phyloP scores from a whole-genome alignment of 2,329 filamentous ascomycete species.

The Simplicillium aogashimaense region DNA sequence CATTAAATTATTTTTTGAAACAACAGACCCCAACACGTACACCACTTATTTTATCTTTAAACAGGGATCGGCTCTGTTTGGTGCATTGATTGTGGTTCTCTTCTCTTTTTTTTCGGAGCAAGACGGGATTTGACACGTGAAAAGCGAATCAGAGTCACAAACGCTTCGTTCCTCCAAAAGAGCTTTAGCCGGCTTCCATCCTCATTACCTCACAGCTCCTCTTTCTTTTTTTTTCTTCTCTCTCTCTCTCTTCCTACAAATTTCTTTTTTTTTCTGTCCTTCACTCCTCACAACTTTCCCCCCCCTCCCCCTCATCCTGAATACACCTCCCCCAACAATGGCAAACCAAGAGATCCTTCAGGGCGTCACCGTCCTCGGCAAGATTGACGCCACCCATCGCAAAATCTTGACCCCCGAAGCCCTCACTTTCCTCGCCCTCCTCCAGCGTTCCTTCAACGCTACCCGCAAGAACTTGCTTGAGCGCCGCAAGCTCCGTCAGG shows the following conservation, averaged over 20 bases:
- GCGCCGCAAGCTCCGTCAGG: constrained; percentile 76
- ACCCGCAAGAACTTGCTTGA: constrained; percentile 84
- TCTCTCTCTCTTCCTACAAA: neutral
- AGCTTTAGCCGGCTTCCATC: no score
- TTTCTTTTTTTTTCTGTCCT: constrained; percentile 4
- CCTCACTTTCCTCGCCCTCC: constrained; percentile 81
- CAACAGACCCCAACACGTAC: no score
- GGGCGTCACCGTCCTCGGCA: constrained; percentile 78
- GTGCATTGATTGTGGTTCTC: no score
- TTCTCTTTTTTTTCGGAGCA: no score
- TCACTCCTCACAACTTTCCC: neutral
- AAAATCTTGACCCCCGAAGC: constrained; percentile 91
- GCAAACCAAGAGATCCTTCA: constrained; percentile 50
- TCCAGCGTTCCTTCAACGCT: constrained; percentile 89
- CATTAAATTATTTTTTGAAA: no score
- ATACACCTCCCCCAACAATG: neutral
- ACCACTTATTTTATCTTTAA: no score
- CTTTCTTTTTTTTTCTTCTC: neutral
- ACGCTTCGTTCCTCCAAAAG: no score
- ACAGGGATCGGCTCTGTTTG: no score
- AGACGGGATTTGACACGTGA: no score
- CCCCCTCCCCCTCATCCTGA: neutral
- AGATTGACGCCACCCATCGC: constrained; percentile 66
- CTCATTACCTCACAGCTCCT: neutral
- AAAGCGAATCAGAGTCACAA: no score